Conservation (phyloP, 768 basidiomycete species). For the Crassisporium funariophilum region DNA sequence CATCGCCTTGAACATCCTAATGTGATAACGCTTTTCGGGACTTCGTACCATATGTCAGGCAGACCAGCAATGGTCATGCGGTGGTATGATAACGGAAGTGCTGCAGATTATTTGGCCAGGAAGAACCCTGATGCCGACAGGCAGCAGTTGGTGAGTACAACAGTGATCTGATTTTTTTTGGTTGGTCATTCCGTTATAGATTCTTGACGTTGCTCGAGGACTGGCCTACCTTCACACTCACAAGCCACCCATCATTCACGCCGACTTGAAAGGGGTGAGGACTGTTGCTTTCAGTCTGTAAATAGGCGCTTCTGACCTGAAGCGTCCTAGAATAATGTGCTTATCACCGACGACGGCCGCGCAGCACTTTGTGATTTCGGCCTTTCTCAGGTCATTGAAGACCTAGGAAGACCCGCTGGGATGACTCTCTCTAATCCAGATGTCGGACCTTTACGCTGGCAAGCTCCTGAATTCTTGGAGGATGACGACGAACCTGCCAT, state of each 20-base stretch:
- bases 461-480: conserved; percentile 35
- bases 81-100: conserved; percentile 52
- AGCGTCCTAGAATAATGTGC: conserved; percentile 41
- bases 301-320: background rate
- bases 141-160: conserved; percentile 35
- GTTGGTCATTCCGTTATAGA: conserved; percentile 23
- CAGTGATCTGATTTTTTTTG: background rate
- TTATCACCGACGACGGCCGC: conserved; percentile 41
- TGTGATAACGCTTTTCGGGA: conserved; percentile 50
- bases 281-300: background rate
- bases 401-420: conserved; percentile 28
- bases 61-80: conserved; percentile 43
- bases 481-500: conserved; percentile 28
- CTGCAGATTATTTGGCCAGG: conserved; percentile 42
- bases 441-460: conserved; percentile 36
- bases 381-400: conserved; percentile 36
- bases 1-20: conserved; percentile 49
- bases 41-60: conserved; percentile 39
- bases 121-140: conserved; percentile 35
- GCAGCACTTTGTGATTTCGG: conserved; percentile 51
- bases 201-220: conserved; percentile 45
- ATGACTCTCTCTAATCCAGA: conserved; percentile 30
- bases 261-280: conserved; percentile 31
- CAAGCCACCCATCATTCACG: conserved; percentile 36
- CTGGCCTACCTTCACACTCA: conserved; percentile 45